Conservation (phyloP, 495 filamentous ascomycete genomes). For the Tuber brumale region DNA sequence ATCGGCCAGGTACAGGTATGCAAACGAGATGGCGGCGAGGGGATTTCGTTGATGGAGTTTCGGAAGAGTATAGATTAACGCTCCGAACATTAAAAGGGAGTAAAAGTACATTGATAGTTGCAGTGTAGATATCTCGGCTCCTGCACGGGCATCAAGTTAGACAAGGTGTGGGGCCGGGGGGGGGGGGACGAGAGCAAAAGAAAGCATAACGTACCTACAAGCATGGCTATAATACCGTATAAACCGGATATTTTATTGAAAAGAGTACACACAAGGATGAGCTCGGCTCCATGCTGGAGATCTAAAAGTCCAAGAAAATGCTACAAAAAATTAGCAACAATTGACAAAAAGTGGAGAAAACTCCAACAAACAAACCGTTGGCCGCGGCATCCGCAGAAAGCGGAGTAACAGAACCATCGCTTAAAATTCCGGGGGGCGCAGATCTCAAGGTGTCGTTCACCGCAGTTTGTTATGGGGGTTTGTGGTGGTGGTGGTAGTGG, state of each 20-base stretch:
- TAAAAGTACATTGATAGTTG: slow-evolving; percentile 80
- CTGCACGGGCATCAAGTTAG: slow-evolving; percentile 17
- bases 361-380: slow-evolving; percentile 18
- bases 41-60: slow-evolving; percentile 64
- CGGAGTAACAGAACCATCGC: slow-evolving; percentile 26
- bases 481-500: not conserved
- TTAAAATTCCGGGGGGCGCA: not conserved
- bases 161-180: slow-evolving; percentile 20
- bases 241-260: slow-evolving; percentile 84
- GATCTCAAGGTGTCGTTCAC: not conserved
- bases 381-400: slow-evolving; percentile 32
- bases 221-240: slow-evolving; percentile 78
- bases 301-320: slow-evolving; percentile 77
- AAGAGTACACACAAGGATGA: slow-evolving; percentile 69
- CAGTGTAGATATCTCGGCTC: slow-evolving; percentile 54
- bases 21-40: slow-evolving; percentile 61
- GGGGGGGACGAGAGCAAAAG: not conserved
- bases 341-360: not conserved
- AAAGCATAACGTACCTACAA: slow-evolving; percentile 54
- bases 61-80: slow-evolving; percentile 58
- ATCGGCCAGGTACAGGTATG: slow-evolving; percentile 75
- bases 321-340: slow-evolving; percentile 43
- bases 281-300: slow-evolving; percentile 74
- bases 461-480: not conserved
- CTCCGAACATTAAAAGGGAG: slow-evolving; percentile 60